Conservation (phyloP, 352 stramenopile species). For the Phytophthora pluvialis region DNA sequence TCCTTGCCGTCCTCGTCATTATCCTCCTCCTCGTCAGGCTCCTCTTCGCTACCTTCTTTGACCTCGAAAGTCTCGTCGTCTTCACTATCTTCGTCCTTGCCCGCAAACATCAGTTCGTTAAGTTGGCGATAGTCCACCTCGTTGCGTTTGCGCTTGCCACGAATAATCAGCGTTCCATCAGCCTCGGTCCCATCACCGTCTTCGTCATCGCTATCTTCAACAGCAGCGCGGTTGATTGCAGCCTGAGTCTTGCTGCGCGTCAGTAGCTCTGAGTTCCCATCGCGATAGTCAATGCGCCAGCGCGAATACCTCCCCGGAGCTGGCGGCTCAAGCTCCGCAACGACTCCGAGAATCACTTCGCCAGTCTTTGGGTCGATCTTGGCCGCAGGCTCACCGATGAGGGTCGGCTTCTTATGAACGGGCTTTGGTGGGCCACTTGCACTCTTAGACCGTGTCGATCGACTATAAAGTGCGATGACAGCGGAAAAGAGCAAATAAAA, state of each 20-base stretch:
- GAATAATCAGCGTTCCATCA: constrained; percentile 56
- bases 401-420: constrained; percentile 19
- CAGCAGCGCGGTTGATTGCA: constrained; percentile 43
- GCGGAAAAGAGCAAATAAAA: neutral
- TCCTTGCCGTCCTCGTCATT: constrained; percentile 36
- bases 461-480: constrained; percentile 17
- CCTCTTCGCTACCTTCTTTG: constrained; percentile 49
- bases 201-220: constrained; percentile 18
- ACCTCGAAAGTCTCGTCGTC: constrained; percentile 52
- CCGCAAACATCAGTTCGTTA: constrained; percentile 81
- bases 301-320: constrained; percentile 38
- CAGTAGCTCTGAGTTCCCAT: constrained; percentile 58
- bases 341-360: constrained; percentile 53
- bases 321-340: constrained; percentile 46
- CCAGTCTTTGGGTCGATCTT: constrained; percentile 44
- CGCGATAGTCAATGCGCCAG: constrained; percentile 68
- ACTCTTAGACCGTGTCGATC: constrained; percentile 38
- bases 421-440: constrained; percentile 15
- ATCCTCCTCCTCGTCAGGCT: constrained; percentile 43
- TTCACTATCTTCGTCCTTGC: constrained; percentile 68
- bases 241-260: constrained; percentile 32
- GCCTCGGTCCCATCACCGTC: constrained; percentile 29
- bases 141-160: constrained; percentile 81
- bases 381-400: constrained; percentile 51
- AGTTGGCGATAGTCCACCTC: constrained; percentile 83